These are phyloP conservation scores for Ceratopteris richardii DNA, from an alignment of 75 land plant genomes.

Conservation along the genomic window DNA sequence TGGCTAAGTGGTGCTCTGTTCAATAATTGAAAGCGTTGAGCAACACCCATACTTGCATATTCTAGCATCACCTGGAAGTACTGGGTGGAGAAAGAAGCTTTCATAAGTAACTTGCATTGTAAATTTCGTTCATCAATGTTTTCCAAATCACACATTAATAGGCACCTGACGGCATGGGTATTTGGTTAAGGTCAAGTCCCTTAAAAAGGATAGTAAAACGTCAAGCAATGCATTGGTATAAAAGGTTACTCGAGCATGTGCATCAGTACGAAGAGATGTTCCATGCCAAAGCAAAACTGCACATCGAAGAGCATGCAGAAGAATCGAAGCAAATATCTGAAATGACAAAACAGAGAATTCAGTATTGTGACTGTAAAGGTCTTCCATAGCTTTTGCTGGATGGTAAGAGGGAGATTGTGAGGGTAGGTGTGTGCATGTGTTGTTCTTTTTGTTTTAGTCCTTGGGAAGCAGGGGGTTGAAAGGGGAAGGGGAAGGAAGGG, in stretches of 20 bases:
- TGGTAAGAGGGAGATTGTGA: too few relatives aligned
- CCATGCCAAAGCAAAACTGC: conserved; percentile 14
- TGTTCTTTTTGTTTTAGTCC: too few relatives aligned
- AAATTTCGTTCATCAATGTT: neutral
- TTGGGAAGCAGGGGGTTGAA: too few relatives aligned
- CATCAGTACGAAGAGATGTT: conserved; percentile 4
- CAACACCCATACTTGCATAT: conserved; percentile 16
- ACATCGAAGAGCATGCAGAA: conserved; percentile 17
- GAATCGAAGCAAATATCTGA: conserved; percentile 26
- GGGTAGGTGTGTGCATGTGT: too few relatives aligned
- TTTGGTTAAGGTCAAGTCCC: conserved; percentile 12
- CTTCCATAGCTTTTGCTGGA: too few relatives aligned
- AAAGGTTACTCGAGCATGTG: neutral
- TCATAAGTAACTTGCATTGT: neutral
- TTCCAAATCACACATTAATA: neutral
- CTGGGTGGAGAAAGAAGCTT: conserved; percentile 9
- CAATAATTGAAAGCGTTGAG: conserved; percentile 21
- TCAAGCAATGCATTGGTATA: conserved; percentile 16
- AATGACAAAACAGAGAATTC: conserved; percentile 2
- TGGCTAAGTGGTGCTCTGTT: conserved; percentile 6
- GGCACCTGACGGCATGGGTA: conserved; percentile 15
- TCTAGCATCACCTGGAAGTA: conserved; percentile 23
- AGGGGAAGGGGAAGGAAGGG: too few relatives aligned
- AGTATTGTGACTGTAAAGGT: neutral
- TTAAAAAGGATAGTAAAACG: conserved; percentile 9